Conservation (phyloP, 192 early-diverging fungal genomes). For the Pecoramyces ruminantium region DNA sequence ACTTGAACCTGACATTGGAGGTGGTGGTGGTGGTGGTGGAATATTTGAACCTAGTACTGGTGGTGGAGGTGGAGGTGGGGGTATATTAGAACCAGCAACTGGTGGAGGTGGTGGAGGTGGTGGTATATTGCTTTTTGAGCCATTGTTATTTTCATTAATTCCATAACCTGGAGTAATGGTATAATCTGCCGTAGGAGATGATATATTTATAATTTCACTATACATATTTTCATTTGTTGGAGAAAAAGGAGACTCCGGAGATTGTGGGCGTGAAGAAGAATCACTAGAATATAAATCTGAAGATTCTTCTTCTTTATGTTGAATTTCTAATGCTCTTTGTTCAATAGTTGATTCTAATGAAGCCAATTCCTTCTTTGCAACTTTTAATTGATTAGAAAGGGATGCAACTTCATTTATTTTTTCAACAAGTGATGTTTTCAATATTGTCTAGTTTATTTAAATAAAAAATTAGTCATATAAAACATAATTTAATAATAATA, state of each 20-base stretch:
- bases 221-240: background rate
- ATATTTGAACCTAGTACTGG: conserved; percentile 4
- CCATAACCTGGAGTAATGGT: background rate
- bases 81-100: conserved; percentile 9
- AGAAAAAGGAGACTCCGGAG: background rate
- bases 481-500: too few species aligned
- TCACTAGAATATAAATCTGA: background rate
- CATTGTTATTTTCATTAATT: background rate
- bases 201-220: background rate
- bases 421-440: background rate
- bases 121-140: background rate
- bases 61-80: conserved; percentile 15
- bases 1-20: background rate
- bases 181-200: background rate
- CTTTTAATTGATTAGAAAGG: background rate
- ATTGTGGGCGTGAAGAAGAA: background rate
- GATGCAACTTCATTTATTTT: background rate
- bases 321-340: background rate
- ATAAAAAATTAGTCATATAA: too few species aligned
- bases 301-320: background rate
- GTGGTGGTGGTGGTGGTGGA: conserved; percentile 12
- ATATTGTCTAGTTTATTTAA: too few species aligned
- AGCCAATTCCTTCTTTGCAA: background rate
- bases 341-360: background rate
- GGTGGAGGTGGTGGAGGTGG: conserved; percentile 11